Conservation (phyloP, 225 moss, liverwort and hornwort species). For the Pseudisothecium myosuroides region DNA sequence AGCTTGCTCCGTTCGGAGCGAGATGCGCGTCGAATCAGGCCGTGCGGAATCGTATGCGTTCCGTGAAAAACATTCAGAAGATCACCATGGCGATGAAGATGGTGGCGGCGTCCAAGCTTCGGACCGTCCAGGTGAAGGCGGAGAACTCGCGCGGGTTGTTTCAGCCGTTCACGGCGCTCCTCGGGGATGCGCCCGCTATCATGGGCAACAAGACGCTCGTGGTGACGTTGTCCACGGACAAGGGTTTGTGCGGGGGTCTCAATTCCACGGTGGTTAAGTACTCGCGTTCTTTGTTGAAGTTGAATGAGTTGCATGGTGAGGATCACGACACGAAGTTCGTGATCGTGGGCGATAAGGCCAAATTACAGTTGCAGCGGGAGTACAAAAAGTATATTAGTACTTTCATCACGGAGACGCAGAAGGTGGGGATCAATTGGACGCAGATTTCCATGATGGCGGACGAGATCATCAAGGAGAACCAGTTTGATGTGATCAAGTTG, state of each 20-base stretch:
- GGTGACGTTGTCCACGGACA: slow-evolving; percentile 67
- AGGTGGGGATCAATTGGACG: slow-evolving; percentile 64
- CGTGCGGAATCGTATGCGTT: slow-evolving; percentile 92
- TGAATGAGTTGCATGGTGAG: slow-evolving; percentile 33
- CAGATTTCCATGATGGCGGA: slow-evolving; percentile 80
- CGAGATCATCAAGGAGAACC: slow-evolving; percentile 77
- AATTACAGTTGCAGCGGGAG: slow-evolving; percentile 65
- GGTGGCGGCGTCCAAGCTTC: slow-evolving; percentile 96
- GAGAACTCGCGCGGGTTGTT: slow-evolving; percentile 92
- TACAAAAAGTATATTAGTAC: slow-evolving; percentile 50
- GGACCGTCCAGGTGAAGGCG: slow-evolving; percentile 73
- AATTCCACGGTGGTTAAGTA: slow-evolving; percentile 91
- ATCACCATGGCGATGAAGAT: slow-evolving; percentile 99
- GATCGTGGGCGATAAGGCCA: slow-evolving; percentile 81
- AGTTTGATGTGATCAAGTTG: slow-evolving; percentile 80
- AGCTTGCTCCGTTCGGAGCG: slow-evolving; percentile 40
- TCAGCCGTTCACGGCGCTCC: slow-evolving; percentile 85
- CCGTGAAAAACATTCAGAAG: slow-evolving; percentile 96
- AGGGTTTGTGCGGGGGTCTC: slow-evolving; percentile 95
- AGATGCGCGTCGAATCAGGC: slow-evolving; percentile 41
- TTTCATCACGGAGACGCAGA: slow-evolving; percentile 80
- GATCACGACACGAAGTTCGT: slow-evolving; percentile 43
- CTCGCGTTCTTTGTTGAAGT: slow-evolving; percentile 55
- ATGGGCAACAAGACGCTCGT: slow-evolving; percentile 63
- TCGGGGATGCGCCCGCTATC: slow-evolving; percentile 62